Conservation (phyloP, 1,284 basidiomycete species). For the Rhodotorula sp. region DNA sequence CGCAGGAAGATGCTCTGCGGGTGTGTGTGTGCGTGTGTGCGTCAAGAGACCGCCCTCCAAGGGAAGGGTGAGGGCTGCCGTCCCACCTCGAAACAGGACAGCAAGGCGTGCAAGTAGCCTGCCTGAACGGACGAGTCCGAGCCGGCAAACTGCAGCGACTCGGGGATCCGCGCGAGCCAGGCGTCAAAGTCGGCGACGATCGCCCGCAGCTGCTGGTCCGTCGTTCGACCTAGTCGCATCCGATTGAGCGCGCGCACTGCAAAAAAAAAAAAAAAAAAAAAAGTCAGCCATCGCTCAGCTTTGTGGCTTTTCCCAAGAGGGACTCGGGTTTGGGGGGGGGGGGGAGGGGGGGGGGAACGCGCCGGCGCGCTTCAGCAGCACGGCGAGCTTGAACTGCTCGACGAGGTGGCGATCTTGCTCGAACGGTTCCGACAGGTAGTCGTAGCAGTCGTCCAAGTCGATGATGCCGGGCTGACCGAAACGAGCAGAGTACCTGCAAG, state of each 20-base stretch:
- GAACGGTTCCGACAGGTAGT: background rate
- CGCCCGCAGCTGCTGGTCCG: background rate
- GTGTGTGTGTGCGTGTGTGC: too few relatives aligned
- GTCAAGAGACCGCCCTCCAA: too few relatives aligned
- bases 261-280: too few relatives aligned
- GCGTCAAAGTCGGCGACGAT: background rate
- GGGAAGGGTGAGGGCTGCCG: too few relatives aligned
- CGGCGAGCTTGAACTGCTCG: background rate
- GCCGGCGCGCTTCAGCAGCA: background rate
- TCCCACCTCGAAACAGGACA: background rate
- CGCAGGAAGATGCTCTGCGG: conserved; percentile 5
- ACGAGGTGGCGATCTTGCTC: background rate
- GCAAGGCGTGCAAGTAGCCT: background rate
- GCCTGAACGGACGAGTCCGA: background rate
- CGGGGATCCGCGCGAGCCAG: background rate
- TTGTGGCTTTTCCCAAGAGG: too few relatives aligned
- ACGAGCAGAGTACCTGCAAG: background rate
- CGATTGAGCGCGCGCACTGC: conserved; percentile 2
- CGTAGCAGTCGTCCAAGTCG: conserved; percentile 9
- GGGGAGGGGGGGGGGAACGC: too few relatives aligned
- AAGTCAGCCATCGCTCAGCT: too few relatives aligned
- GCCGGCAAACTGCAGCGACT: background rate
- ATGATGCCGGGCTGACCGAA: background rate
- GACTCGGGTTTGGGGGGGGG: too few relatives aligned
- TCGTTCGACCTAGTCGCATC: background rate